Conservation (phyloP, 768 basidiomycete species). For the Tricholomella constricta region DNA sequence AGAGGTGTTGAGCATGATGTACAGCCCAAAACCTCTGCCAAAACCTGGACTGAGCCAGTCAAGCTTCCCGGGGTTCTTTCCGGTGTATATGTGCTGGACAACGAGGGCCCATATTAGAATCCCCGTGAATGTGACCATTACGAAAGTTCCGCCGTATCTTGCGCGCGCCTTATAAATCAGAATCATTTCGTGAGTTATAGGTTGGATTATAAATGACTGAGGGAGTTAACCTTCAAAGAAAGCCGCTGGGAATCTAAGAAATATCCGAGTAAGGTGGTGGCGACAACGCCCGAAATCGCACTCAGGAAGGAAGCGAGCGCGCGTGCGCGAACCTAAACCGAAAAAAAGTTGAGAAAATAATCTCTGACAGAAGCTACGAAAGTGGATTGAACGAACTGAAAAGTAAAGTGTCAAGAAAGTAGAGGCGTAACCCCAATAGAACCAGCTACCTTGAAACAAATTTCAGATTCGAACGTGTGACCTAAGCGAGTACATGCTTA, state of each 20-base stretch:
- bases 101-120: conserved; percentile 21
- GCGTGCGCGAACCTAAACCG: conserved; percentile 17
- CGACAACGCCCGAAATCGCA: conserved; percentile 16
- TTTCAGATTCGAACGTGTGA: no score
- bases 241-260: conserved; percentile 17
- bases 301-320: conserved; percentile 21
- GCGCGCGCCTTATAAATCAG: conserved; percentile 8
- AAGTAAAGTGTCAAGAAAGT: conserved; percentile 23
- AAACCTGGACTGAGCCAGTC: conserved; percentile 22
- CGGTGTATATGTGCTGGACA: conserved; percentile 16
- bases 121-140: conserved; percentile 17
- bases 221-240: conserved; percentile 5
- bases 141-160: conserved; percentile 16
- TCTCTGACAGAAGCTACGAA: background rate
- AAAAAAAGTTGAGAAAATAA: background rate
- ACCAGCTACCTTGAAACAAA: conserved; percentile 20
- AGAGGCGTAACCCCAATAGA: conserved; percentile 22
- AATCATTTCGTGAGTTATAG: background rate
- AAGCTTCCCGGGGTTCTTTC: conserved; percentile 18
- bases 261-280: conserved; percentile 16
- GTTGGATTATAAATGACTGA: background rate
- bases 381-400: conserved; percentile 11
- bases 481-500: background rate
- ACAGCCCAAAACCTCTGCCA: conserved; percentile 18
- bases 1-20: conserved; percentile 18